phyloP scores from a whole-genome alignment of 495 filamentous ascomycete genomes.

The Xylaria telfairii region DNA sequence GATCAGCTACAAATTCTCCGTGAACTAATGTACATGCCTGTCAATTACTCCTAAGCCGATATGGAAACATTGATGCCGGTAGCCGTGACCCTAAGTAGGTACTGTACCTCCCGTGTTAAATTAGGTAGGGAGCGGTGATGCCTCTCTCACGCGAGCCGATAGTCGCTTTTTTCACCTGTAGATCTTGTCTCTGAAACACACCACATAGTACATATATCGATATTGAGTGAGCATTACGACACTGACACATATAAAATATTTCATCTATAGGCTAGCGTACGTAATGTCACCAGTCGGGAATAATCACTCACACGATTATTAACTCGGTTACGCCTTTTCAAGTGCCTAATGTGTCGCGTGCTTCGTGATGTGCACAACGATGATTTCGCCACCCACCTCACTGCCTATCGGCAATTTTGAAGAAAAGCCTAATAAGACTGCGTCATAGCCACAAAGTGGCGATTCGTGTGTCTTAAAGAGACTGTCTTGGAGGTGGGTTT shows the following conservation, averaged over 20 bases:
- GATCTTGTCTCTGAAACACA: neutral
- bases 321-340: no score
- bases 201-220: no score
- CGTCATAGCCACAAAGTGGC: neutral
- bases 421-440: neutral
- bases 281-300: neutral
- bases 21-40: no score
- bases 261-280: neutral
- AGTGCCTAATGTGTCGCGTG: neutral
- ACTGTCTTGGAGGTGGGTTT: neutral
- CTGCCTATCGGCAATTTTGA: neutral
- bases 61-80: neutral
- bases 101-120: neutral
- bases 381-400: neutral
- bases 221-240: constrained; percentile 9
- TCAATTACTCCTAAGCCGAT: no score
- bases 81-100: neutral
- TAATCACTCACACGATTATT: neutral
- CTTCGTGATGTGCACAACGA: neutral
- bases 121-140: neutral
- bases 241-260: neutral
- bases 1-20: no score
- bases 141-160: neutral
- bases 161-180: neutral
- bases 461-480: neutral